These are phyloP conservation scores for Russula abietina DNA, from an alignment of 768 basidiomycete genomes.

Conservation along the genomic window DNA sequence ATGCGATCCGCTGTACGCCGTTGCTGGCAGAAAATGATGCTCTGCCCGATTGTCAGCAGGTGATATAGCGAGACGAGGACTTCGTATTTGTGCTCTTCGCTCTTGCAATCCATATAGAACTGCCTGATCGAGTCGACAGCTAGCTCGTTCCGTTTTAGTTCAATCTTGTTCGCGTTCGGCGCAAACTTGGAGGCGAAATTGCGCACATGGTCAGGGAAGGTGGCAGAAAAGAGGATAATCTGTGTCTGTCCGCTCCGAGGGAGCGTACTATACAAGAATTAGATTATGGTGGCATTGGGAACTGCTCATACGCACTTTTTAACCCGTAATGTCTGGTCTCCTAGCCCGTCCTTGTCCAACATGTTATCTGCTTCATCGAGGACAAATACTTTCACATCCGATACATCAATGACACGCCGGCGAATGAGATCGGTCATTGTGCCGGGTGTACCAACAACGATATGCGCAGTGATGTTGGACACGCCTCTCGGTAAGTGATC, in stretches of 20 bases:
- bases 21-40: constrained; percentile 97
- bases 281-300: not conserved
- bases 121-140: constrained; percentile 92
- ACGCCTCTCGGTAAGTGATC: constrained; percentile 67
- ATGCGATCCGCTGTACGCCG: constrained; percentile 92
- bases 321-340: constrained; percentile 88
- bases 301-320: constrained; percentile 67
- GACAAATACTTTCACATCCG: constrained; percentile 84
- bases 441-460: constrained; percentile 94
- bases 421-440: constrained; percentile 87
- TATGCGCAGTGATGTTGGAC: constrained; percentile 71
- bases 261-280: constrained; percentile 43
- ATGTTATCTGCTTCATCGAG: constrained; percentile 99
- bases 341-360: constrained; percentile 90
- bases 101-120: constrained; percentile 94
- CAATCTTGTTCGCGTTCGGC: constrained; percentile 92
- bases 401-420: constrained; percentile 70
- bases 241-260: constrained; percentile 53
- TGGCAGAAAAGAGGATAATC: constrained; percentile 96
- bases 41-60: constrained; percentile 91
- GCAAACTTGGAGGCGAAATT: constrained; percentile 90
- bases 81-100: constrained; percentile 92
- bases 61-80: constrained; percentile 87
- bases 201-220: constrained; percentile 92
- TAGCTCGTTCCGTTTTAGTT: constrained; percentile 88